These are phyloP conservation scores for Fusarium pseudoanthophilum DNA, from an alignment of 2,329 filamentous ascomycete genomes.

Conservation along the genomic window DNA sequence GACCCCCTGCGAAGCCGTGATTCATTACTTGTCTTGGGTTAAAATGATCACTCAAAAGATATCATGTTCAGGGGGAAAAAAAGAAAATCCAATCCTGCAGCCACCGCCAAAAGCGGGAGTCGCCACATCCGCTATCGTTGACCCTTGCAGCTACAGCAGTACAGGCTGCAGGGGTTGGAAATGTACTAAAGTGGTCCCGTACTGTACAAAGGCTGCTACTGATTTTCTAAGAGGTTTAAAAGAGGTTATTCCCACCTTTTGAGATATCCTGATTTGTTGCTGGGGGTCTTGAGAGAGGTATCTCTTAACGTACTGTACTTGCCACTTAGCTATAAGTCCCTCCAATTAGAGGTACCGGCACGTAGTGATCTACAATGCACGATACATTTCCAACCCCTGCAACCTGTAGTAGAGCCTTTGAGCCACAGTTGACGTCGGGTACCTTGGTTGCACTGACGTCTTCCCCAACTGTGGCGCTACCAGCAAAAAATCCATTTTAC, in stretches of 20 bases:
- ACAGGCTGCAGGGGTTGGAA: too few species aligned
- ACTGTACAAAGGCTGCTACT: too few species aligned
- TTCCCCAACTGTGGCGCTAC: neutral
- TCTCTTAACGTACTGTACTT: too few species aligned
- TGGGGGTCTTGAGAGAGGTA: too few species aligned
- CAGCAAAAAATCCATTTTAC: constrained; percentile 13
- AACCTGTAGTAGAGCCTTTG: neutral
- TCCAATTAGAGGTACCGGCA: too few species aligned
- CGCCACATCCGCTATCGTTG: constrained; percentile 1
- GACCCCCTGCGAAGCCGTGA: constrained; percentile 32
- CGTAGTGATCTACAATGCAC: too few species aligned
- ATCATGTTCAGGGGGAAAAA: neutral
- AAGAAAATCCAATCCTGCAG: constrained; percentile 1
- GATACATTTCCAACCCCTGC: too few species aligned
- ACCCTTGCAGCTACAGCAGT: constrained; percentile 4
- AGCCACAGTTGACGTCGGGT: constrained; percentile 22
- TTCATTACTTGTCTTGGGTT: constrained; percentile 18
- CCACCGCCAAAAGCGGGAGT: constrained; percentile 1
- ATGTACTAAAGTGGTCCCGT: too few species aligned
- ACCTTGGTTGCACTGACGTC: neutral
- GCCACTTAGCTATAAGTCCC: too few species aligned
- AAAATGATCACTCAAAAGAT: neutral
- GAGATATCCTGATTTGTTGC: too few species aligned
- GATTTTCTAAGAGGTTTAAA: too few species aligned
- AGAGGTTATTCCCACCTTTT: too few species aligned